Base-by-base conservation (phyloP, 2,329 filamentous ascomycete genomes). In the Verticillium isaacii region DNA sequence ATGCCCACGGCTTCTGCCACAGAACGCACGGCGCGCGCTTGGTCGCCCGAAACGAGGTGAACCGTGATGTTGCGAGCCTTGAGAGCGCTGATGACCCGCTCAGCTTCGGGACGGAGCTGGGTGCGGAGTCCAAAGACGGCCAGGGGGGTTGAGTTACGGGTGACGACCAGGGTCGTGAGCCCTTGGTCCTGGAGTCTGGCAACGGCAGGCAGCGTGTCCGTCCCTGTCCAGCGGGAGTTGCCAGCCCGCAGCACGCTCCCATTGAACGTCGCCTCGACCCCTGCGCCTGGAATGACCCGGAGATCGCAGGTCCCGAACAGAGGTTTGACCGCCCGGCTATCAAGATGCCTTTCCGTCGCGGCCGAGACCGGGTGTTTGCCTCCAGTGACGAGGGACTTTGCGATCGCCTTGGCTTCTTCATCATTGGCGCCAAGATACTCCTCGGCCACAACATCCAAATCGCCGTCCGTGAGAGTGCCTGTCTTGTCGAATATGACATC, bases 401-500 rank as follows among this genome's bases (percentile, higher is more conserved):
- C 66, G 7, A 71, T 65, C 12, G 70, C 68, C 17, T 66, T 62
- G 19, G 65, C 68, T 37, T 68, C 62, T n/a, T 68, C 64, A 17
- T 66, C 59, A 58, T 68, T 62, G 5, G 61, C 29, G n/a, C 60
- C 62, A 36, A 70, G 59, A 8, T 63, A 65, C 15, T 71, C 61
- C 19, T 68, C 62, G 17, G 66, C 64, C 15, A 68, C 52, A 29
- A 74, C 71, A 19, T 69, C 67, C 11, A 75, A 68, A 15, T 77
- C 73, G 0, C 80, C 83, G 32, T 76, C 73, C 0, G 85, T 88
- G 25, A 89, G 72, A 0, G 85, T 89, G 1, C 87, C 86, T 0
- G 86, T 89, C 73, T 89, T 89, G 75, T 89, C 85, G 63, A 89
- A 86, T 1, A 89, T 77, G 2, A 87, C 76, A 65, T 86, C 80